Percentiles rank a stretch among this genome's conserved stretches.
These are phyloP conservation scores for Posidonia australis DNA, from an alignment of 106 monocot species.

Conservation along the genomic window DNA sequence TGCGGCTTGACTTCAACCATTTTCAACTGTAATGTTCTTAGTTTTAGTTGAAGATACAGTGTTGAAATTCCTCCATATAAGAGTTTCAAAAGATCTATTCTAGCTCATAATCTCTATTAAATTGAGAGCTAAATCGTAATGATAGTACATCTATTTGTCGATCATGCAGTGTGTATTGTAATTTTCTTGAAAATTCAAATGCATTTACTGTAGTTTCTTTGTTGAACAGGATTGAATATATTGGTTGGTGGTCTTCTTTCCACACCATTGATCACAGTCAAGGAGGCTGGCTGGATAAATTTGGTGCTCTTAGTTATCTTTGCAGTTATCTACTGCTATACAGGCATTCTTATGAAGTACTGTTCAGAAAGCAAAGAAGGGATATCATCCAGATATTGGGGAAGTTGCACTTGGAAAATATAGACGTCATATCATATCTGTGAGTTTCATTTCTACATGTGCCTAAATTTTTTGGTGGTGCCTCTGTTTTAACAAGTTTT, in stretches of 20 bases:
- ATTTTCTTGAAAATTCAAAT: neutral
- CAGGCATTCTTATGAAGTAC: conserved; percentile 69
- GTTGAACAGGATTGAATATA: conserved; percentile 71
- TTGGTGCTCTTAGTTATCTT: conserved; percentile 51
- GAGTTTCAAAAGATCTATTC: neutral
- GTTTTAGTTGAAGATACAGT: neutral
- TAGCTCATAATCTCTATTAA: no score
- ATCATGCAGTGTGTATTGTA: neutral
- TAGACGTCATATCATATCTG: conserved; percentile 77
- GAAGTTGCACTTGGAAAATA: conserved; percentile 91
- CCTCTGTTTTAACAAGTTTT: no score
- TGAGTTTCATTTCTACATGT: no score
- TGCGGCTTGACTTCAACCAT: conserved; percentile 76
- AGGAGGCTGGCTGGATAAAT: conserved; percentile 90
- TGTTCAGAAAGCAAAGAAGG: conserved; percentile 97
- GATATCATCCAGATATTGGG: conserved; percentile 80
- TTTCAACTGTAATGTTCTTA: conserved; percentile 58
- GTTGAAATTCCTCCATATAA: neutral
- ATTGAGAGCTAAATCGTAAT: no score
- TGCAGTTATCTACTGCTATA: conserved; percentile 81
- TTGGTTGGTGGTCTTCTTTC: conserved; percentile 75
- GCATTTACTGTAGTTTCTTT: conserved; percentile 5
- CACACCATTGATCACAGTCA: conserved; percentile 66
- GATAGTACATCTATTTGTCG: no score
- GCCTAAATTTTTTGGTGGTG: no score